A percentile compares a stretch with the other conserved stretches of the same genome.
These are phyloP conservation scores for Xylaria sp. DNA, from an alignment of 2,329 filamentous ascomycete genomes.

Conservation along the genomic window DNA sequence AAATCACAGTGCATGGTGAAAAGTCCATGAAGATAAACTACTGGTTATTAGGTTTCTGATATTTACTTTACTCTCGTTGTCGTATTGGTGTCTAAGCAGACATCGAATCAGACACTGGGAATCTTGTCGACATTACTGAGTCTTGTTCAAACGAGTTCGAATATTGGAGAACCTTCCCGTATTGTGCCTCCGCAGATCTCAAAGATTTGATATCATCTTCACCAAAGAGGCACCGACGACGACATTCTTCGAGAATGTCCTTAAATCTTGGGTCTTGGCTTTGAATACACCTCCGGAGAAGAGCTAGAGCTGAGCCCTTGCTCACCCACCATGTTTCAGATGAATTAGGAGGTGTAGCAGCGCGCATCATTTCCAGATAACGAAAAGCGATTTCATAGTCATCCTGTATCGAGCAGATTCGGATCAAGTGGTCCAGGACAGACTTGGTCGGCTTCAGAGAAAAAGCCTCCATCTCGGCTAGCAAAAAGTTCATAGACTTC, in stretches of 20 bases:
- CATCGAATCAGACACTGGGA: neutral
- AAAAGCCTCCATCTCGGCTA: conserved; percentile 53
- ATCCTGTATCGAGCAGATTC: conserved; percentile 48
- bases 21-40: neutral
- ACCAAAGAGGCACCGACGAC: conserved; percentile 42
- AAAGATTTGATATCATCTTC: conserved; percentile 44
- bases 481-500: conserved; percentile 50
- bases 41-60: conserved; percentile 8
- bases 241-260: conserved; percentile 48
- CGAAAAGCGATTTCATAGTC: conserved; percentile 50
- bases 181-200: conserved; percentile 19
- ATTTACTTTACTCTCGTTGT: conserved; percentile 14
- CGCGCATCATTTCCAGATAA: conserved; percentile 46
- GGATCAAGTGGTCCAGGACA: conserved; percentile 50
- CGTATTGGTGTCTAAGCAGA: conserved; percentile 8
- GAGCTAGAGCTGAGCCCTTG: conserved; percentile 47
- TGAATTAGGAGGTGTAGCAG: conserved; percentile 28
- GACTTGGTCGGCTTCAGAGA: conserved; percentile 45
- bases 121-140: conserved; percentile 8
- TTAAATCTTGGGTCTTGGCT: conserved; percentile 50
- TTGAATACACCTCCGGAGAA: conserved; percentile 50
- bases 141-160: conserved; percentile 2
- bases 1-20: neutral
- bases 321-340: conserved; percentile 48
- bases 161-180: neutral